Conservation (phyloP, 495 filamentous ascomycete species). For the Terfezia claveryi region DNA sequence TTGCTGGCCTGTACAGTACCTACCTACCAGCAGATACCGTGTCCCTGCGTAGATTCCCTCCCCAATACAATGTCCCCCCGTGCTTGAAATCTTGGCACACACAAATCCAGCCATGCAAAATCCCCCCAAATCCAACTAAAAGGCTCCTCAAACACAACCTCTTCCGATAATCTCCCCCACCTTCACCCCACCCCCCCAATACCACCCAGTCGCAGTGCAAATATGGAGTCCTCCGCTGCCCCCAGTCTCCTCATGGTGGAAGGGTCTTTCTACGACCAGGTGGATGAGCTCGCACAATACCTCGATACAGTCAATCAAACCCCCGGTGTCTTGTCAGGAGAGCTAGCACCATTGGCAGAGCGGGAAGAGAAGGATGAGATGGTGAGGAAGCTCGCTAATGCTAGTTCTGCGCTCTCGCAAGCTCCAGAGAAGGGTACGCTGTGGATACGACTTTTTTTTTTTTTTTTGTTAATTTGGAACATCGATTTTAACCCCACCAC, state of each 20-base stretch:
- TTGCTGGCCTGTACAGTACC: too few relatives aligned
- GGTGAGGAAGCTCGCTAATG: conserved; percentile 66
- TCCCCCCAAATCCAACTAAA: not conserved
- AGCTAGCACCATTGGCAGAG: conserved; percentile 36
- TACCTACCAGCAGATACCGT: too few relatives aligned
- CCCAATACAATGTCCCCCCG: not conserved
- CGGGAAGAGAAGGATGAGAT: conserved; percentile 62
- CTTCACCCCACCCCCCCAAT: not conserved
- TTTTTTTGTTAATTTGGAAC: not conserved
- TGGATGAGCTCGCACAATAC: not conserved
- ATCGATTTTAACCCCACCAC: not conserved
- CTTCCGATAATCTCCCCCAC: not conserved
- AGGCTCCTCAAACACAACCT: not conserved
- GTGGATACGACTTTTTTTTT: not conserved
- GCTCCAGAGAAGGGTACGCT: conserved; percentile 65
- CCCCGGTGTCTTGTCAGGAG: not conserved
- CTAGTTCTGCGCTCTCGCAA: conserved; percentile 45
- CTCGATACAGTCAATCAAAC: not conserved
- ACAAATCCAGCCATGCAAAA: not conserved
- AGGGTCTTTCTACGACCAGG: not conserved
- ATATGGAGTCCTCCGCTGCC: not conserved
- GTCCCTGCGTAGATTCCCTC: too few relatives aligned
- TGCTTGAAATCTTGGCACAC: not conserved
- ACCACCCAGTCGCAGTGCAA: not conserved
- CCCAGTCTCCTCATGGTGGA: conserved; percentile 1